Conservation (phyloP, 2,329 filamentous ascomycete species). For the Fusarium scirpi region DNA sequence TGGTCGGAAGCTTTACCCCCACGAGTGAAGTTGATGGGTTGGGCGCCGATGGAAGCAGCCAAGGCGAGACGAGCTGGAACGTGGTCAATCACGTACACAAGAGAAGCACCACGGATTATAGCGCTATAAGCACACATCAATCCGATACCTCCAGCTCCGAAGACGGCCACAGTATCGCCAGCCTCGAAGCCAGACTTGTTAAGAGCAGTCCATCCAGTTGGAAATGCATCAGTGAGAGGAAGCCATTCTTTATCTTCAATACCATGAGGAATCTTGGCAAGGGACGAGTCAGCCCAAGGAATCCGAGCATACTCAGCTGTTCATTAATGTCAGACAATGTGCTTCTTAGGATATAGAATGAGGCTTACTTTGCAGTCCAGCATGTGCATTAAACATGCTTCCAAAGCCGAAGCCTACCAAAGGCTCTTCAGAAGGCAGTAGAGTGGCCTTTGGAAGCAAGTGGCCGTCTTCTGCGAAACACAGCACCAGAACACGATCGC, state of each 20-base stretch:
- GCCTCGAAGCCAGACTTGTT: conserved; percentile 20
- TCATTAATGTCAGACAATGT: neutral
- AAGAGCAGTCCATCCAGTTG: conserved; percentile 23
- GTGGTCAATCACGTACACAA: conserved; percentile 32
- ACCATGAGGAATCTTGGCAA: conserved; percentile 6
- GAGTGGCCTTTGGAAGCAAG: neutral
- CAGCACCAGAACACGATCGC: conserved; percentile 6
- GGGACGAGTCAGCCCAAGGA: conserved; percentile 11
- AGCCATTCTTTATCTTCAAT: conserved; percentile 22
- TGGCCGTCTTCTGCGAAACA: conserved; percentile 9
- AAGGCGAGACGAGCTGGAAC: conserved; percentile 14
- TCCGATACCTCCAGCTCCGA: conserved; percentile 21
- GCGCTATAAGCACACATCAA: conserved; percentile 31
- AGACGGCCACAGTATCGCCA: conserved; percentile 27
- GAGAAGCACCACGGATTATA: conserved; percentile 26
- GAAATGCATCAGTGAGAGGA: conserved; percentile 12
- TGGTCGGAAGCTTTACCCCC: conserved; percentile 29
- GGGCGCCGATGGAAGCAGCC: conserved; percentile 21
- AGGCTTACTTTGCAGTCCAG: neutral
- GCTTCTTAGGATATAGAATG: fast-evolving
- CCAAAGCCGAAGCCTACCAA: neutral
- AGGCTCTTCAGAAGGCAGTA: neutral
- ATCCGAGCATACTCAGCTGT: conserved; percentile 22
- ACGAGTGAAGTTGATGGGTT: conserved; percentile 30
- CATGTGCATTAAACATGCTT: neutral